Evolutionary conservation across 2,329 filamentous ascomycete species (phyloP).

Genomic region (Aspergillus texensis): DNA sequence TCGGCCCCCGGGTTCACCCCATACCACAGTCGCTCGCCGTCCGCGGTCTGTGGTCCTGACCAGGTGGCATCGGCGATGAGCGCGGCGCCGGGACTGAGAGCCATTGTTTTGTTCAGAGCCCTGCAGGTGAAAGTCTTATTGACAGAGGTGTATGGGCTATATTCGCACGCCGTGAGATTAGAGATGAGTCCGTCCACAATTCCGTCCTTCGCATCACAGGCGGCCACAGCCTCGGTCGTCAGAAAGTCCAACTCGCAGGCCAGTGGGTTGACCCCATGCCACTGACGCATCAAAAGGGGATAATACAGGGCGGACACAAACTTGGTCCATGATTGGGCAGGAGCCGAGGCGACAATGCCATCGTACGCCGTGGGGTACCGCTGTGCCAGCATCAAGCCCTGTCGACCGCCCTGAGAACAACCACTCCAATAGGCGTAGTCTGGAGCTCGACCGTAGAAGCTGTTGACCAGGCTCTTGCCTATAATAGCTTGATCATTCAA

Average conservation of each 20-base stretch:
- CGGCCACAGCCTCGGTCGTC: slow-evolving; percentile 1
- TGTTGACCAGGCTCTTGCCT: slow-evolving; percentile 27
- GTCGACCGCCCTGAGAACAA: slow-evolving; percentile 27
- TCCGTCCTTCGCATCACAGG: slow-evolving; percentile 15
- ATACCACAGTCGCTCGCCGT: neutral
- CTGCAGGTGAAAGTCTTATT: neutral
- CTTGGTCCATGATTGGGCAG: slow-evolving; percentile 44
- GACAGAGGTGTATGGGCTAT: slow-evolving; percentile 9
- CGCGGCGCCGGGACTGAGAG: neutral
- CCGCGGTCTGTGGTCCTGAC: slow-evolving; percentile 1
- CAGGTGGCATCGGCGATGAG: slow-evolving; percentile 3
- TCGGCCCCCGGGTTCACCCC: neutral
- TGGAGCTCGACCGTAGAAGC: slow-evolving; percentile 31
- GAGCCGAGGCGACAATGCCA: slow-evolving; percentile 54
- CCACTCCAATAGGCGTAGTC: slow-evolving; percentile 25
- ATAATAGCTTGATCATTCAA: slow-evolving; percentile 24
- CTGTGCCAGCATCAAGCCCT: slow-evolving; percentile 46
- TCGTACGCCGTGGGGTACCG: slow-evolving; percentile 59
- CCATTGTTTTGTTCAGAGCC: neutral
- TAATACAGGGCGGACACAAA: slow-evolving; percentile 20
- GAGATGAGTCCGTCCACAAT: slow-evolving; percentile 16
- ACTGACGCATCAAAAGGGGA: slow-evolving; percentile 6
- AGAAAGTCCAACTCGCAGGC: slow-evolving; percentile 13
- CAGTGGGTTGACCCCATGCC: neutral
- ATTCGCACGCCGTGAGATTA: slow-evolving; percentile 6